These are phyloP conservation scores for Candida ficus DNA, from an alignment of 805 yeast genomes.

Conservation along the genomic window DNA sequence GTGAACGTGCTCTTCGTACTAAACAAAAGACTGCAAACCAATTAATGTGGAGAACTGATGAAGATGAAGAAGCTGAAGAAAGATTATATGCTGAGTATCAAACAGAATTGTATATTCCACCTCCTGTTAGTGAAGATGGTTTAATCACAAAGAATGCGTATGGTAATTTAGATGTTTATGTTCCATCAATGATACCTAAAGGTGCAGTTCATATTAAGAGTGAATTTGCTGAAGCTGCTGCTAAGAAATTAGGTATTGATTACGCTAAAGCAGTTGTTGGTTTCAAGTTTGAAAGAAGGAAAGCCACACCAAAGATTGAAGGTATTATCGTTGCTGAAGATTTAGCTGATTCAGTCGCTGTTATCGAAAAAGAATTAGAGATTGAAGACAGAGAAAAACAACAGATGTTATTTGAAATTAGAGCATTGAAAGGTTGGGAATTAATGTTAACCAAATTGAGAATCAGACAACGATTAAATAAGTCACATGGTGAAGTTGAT, in stretches of 20 bases:
- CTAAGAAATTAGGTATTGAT: constrained; percentile 62
- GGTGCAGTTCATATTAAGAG: constrained; percentile 62
- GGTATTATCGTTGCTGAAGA: constrained; percentile 74
- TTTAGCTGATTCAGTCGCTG: constrained; percentile 52
- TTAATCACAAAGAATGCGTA: constrained; percentile 67
- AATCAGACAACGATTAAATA: constrained; percentile 38
- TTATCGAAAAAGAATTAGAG: constrained; percentile 43
- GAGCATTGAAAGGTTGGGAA: constrained; percentile 44
- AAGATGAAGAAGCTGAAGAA: constrained; percentile 45
- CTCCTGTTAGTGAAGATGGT: constrained; percentile 51
- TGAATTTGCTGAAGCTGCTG: constrained; percentile 62
- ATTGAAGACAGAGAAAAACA: constrained; percentile 39
- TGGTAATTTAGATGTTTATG: constrained; percentile 81
- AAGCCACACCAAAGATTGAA: constrained; percentile 57
- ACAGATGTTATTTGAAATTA: constrained; percentile 38
- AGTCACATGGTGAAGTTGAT: constrained; percentile 36
- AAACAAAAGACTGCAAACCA: constrained; percentile 27
- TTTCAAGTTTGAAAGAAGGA: constrained; percentile 61
- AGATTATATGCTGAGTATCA: constrained; percentile 74
- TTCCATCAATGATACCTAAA: constrained; percentile 74
- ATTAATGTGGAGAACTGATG: constrained; percentile 20
- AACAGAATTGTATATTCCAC: constrained; percentile 66
- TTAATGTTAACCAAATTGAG: constrained; percentile 38
- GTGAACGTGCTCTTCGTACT: constrained; percentile 58
- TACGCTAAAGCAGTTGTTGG: constrained; percentile 86